phyloP scores from a whole-genome alignment of 2,329 filamentous ascomycete genomes.

The Cladophialophora chaetospira region DNA sequence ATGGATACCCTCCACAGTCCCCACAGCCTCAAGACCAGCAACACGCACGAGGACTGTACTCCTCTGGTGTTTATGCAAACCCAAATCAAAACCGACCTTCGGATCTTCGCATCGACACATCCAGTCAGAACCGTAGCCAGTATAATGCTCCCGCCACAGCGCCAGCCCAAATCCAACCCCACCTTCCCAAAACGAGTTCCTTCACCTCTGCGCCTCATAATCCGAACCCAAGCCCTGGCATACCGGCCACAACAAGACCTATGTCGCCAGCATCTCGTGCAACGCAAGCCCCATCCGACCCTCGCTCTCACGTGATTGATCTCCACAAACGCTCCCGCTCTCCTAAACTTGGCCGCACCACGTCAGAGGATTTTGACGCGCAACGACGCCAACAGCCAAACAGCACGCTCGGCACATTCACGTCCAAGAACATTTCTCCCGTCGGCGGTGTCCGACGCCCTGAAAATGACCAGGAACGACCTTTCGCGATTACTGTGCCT shows the following conservation, averaged over 20 bases:
- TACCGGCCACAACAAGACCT: not conserved
- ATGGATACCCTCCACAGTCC: conserved; percentile 14
- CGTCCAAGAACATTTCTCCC: conserved; percentile 34
- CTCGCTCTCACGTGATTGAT: conserved; percentile 36
- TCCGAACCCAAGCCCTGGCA: conserved; percentile 2
- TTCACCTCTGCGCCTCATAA: conserved; percentile 4
- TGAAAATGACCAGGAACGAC: conserved; percentile 41
- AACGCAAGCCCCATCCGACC: not conserved
- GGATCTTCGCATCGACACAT: conserved; percentile 28
- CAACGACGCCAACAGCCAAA: conserved; percentile 8
- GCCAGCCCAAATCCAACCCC: conserved; percentile 20
- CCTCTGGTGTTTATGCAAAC: conserved; percentile 5
- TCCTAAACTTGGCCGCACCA: conserved; percentile 36
- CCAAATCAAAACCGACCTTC: conserved; percentile 18
- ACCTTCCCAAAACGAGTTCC: conserved; percentile 1
- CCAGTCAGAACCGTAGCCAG: not conserved
- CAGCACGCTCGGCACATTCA: conserved; percentile 39
- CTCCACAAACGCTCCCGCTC: conserved; percentile 43
- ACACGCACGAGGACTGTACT: conserved; percentile 7
- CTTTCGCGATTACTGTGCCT: conserved; percentile 41
- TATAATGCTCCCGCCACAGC: conserved; percentile 18
- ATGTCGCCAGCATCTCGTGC: not conserved
- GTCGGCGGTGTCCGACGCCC: conserved; percentile 36
- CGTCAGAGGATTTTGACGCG: conserved; percentile 32
- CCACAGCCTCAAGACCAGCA: conserved; percentile 4